Evolutionary conservation across 1,284 basidiomycete species (phyloP), one percentile per base, ranked within the genome.

Genomic region (Hortiboletus rubellus): DNA sequence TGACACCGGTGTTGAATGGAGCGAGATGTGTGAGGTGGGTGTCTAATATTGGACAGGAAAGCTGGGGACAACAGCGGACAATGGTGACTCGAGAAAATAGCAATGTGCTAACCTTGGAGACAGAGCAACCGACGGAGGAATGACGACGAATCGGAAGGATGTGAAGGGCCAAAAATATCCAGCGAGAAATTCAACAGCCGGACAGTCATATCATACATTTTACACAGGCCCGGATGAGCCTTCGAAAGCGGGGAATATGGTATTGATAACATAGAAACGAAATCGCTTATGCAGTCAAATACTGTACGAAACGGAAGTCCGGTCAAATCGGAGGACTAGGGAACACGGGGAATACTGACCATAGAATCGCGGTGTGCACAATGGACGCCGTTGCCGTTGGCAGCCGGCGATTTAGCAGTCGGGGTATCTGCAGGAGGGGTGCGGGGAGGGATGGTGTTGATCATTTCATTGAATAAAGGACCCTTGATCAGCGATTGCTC

Each of bases 401-500:
- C 7, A 12, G n/a, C n/a, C n/a, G 60, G 17, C 22, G 53, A 46
- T 24, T 55, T 65, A 17, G 46, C 7, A 43, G 11, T 58, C 46
- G 34, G 43, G 30, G 46, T 15, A 7, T 73, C 63, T 18, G 50
- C 22, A 6, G 61, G 65, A 17, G 66, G 49, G 30, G 59, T 54
- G 38, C 68, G 61, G 14, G 62, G 70, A 40, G 60, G 51, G 24
- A 71, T 40, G 17, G 56, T 43, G n/a, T 61, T 73, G 31, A 55
- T 67, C 69, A 71, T 71, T 53, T 73, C 71, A 31, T 72, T 60
- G 43, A 74, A 63, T 22, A 60, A 43, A 33, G 66, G 71, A 7
- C 72, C 72, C 30, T 70, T 72, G 50, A 51, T 33, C 48, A 62
- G 18, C 6, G 82, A 80, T 46, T 75, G 72, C 18, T 74, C 72